These are phyloP conservation scores for Hirschfeldia incana DNA, from an alignment of 345 rosid species.

Conservation along the genomic window DNA sequence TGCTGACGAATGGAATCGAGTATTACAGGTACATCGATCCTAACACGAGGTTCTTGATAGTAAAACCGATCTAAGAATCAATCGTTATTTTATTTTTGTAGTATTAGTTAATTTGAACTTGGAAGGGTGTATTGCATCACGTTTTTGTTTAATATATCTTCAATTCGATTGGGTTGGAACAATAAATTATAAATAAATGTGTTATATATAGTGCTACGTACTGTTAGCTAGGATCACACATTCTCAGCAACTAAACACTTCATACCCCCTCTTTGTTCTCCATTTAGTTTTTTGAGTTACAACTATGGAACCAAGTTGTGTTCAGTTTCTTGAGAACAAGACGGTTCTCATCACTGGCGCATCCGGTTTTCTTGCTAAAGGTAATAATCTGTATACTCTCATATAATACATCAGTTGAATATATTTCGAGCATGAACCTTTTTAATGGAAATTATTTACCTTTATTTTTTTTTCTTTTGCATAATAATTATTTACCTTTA, in stretches of 20 bases:
- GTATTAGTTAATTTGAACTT: background rate
- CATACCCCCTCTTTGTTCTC: background rate
- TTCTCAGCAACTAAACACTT: background rate
- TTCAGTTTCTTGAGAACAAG: conserved; percentile 4
- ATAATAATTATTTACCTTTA: background rate
- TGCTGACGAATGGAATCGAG: background rate
- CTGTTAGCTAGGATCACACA: background rate
- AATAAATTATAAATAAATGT: background rate
- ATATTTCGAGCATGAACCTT: background rate
- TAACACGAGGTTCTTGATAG: background rate
- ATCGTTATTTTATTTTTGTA: background rate
- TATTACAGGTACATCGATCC: background rate
- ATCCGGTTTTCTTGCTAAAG: conserved; percentile 1
- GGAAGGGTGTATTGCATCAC: background rate
- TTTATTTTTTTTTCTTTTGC: too few relatives aligned
- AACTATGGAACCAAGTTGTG: conserved; percentile 2
- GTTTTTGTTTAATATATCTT: background rate
- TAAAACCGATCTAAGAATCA: background rate
- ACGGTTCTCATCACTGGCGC: conserved; percentile 5
- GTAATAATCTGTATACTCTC: background rate
- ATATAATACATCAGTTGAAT: background rate
- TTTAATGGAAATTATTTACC: background rate
- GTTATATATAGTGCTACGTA: background rate
- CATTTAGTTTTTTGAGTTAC: background rate
- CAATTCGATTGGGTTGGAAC: background rate